These are phyloP conservation scores for Arthrobotrys conoides DNA, from an alignment of 2,329 filamentous ascomycete genomes.

Conservation along the genomic window DNA sequence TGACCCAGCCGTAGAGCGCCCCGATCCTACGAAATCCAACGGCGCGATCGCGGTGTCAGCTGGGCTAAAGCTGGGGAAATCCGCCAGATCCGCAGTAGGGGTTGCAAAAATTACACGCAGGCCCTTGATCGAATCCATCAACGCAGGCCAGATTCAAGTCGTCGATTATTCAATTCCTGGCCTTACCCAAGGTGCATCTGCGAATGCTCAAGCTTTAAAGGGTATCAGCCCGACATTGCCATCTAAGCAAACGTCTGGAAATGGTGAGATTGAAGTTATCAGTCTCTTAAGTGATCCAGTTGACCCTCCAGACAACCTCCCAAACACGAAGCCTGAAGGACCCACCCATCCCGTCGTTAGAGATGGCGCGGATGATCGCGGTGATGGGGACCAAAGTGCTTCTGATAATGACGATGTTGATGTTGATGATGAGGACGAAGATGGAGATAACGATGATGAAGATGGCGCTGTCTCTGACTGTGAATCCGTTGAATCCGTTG, in stretches of 20 bases:
- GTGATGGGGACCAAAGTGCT: conserved; percentile 22
- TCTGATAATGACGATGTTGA: conserved; percentile 22
- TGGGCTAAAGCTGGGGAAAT: conserved; percentile 54
- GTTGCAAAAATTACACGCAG: conserved; percentile 41
- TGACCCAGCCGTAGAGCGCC: not conserved
- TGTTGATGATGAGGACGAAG: conserved; percentile 37
- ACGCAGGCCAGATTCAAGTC: conserved; percentile 31
- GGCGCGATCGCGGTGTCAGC: conserved; percentile 54
- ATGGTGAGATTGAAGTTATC: conserved; percentile 42
- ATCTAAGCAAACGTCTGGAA: conserved; percentile 5
- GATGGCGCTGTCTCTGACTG: conserved; percentile 46
- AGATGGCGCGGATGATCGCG: conserved; percentile 16
- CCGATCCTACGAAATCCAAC: conserved; percentile 35
- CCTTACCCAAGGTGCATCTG: not conserved
- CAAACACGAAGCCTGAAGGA: not conserved
- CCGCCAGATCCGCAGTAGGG: conserved; percentile 26
- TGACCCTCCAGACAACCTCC: not conserved
- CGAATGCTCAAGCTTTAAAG: conserved; percentile 25
- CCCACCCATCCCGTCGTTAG: not conserved
- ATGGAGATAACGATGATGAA: conserved; percentile 16
- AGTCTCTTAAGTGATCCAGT: conserved; percentile 40
- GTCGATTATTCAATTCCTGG: conserved; percentile 43
- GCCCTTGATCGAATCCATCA: conserved; percentile 45
- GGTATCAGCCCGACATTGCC: conserved; percentile 21
- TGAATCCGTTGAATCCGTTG: conserved; percentile 44